Evolutionary conservation across 1,284 basidiomycete species (phyloP), one percentile per base, ranked within the genome.

Genomic region (Cystobasidium sp.): DNA sequence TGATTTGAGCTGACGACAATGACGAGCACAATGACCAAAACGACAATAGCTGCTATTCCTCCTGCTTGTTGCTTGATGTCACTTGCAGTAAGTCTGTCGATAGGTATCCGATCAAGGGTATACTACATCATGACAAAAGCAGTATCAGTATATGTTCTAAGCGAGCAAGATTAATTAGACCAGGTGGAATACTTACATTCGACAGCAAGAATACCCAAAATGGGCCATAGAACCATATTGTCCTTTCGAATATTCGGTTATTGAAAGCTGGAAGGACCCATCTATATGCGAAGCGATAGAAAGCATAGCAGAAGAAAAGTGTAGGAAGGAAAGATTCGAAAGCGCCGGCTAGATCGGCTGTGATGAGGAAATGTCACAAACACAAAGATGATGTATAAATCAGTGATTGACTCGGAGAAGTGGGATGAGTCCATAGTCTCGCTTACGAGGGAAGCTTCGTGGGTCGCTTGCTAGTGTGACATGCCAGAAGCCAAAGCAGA

Each of bases 401-500:
- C n/a, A n/a, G n/a, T n/a, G n/a, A n/a, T n/a, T n/a, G n/a, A n/a
- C n/a, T n/a, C n/a, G n/a, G n/a, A n/a, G n/a, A n/a, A n/a, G n/a
- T n/a, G n/a, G n/a, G n/a, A n/a, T n/a, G n/a, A n/a, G n/a, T n/a
- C n/a, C n/a, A n/a, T n/a, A n/a, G n/a, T n/a, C n/a, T n/a, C n/a
- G n/a, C n/a, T 85, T 84, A 31, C 90, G 91, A 8, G 91, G 91
- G 31, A 86, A 87, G 1, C 84, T 85, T 41, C 86, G 86, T 0
- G 91, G 91, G 80, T 94, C 90, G 1, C 90, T 91, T 78, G 92
- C 92, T 37, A 94, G 85, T 1, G 87, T 85, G 74, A 93, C 85
- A 78, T 95, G 92, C 93, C 93, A 94, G 81, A 88, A 94, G 0
- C 93, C 93, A 58, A 94, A 88, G 83, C 89, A 92, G 2, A 93